Evolutionary conservation across 495 filamentous ascomycete species (phyloP), one percentile per base, ranked within the genome.

Genomic region (Penicillium cosmopolitanum): DNA sequence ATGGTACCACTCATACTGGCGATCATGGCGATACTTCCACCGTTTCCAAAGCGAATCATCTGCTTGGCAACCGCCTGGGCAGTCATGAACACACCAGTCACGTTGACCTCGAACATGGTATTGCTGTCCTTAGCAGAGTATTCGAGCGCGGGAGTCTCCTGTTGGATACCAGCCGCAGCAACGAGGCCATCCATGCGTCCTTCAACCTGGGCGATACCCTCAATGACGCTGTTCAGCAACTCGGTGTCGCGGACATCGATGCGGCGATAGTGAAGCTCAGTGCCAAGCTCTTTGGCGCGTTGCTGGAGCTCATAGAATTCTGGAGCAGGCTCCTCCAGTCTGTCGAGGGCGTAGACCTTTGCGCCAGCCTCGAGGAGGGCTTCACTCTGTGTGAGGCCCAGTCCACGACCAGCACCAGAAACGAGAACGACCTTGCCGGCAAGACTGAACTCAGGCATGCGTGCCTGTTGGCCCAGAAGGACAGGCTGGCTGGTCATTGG

Each of bases 201-300:
- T 64, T 94, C 86, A 35, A 80, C 79, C 34, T 85, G 79, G 21
- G 84, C 89, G 50, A 96, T 96, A 12, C 78, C 79, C 58, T 81
- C 78, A 46, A 96, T 77, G 31, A 89, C 82, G 36, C 76, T 74
- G 68, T 91, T 87, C 31, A 97, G 78, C 7, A 81, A 73, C 19
- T 81, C 76, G 21, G 87, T 87, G 68, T 93, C 85, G n/a, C 90
- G 88, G 23, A 96, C 91, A 68, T 96, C 92, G 56, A 95, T 87
- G 59, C 87, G 87, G 69, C 89, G 89, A 77, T 96, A 96, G 58
- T 85, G 76, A 35, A 96, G 69, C 44, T 84, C 82, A 18, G 90
- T 89, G 40, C 84, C 85, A 9, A 96, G 80, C 62, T 89, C 85
- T 38, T 81, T 76, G 6, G 90, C 90, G 47, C 87, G 82, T 60